Percentiles rank a stretch among this genome's conserved stretches.
phyloP scores from a whole-genome alignment of 176 grass and related monocot genomes.

The Carex scoparia region DNA sequence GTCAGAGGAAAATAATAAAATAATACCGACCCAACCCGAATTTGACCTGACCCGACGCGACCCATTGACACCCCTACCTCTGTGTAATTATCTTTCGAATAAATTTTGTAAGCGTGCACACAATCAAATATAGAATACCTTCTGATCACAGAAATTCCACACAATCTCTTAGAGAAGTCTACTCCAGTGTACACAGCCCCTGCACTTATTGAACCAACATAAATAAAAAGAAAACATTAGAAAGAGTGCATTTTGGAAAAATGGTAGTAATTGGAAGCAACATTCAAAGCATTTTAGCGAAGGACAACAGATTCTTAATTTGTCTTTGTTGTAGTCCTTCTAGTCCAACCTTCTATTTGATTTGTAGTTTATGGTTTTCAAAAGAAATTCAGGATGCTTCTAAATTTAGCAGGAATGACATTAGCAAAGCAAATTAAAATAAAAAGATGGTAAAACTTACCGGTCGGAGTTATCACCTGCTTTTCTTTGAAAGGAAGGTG shows the following conservation, averaged over 20 bases:
- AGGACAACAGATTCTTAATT: neutral
- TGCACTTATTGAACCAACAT: constrained; percentile 43
- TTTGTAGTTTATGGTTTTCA: neutral
- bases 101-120: neutral
- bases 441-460: constrained; percentile 38
- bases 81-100: neutral
- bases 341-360: neutral
- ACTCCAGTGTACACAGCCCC: constrained; percentile 85
- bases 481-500: constrained; percentile 89
- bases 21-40: too few species aligned
- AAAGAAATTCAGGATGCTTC: neutral
- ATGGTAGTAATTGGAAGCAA: neutral
- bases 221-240: constrained; percentile 21
- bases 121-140: constrained; percentile 49
- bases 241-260: constrained; percentile 16
- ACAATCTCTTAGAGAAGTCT: constrained; percentile 95
- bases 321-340: neutral
- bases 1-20: too few species aligned
- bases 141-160: constrained; percentile 96
- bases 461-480: constrained; percentile 89
- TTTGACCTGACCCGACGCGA: too few species aligned
- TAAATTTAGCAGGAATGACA: neutral
- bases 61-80: too few species aligned
- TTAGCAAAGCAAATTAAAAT: constrained; percentile 9
- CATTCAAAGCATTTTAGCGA: neutral